Evolutionary conservation across 306 rosid species (phyloP).

Genomic region (Cicer pinnatifidum): DNA sequence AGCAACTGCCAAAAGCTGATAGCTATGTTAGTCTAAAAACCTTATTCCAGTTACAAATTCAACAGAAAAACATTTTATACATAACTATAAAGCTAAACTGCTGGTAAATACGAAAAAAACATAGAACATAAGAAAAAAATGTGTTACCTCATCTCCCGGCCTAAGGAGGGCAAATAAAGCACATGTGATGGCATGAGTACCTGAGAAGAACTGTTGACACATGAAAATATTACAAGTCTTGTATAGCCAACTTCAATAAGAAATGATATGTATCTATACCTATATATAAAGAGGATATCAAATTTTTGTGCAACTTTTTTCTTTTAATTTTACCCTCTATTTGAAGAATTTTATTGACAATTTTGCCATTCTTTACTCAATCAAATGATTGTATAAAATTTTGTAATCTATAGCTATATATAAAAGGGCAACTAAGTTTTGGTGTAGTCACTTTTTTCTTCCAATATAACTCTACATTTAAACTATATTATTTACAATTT

Average conservation of each 20-base stretch:
- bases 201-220: constrained; percentile 85
- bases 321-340: too few species aligned
- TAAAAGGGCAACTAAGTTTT: too few species aligned
- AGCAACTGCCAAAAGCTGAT: constrained; percentile 97
- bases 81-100: constrained; percentile 12
- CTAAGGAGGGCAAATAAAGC: constrained; percentile 82
- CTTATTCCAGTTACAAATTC: constrained; percentile 35
- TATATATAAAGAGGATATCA: too few species aligned
- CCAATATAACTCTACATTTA: too few species aligned
- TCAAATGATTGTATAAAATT: too few species aligned
- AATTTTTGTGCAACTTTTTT: too few species aligned
- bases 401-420: too few species aligned
- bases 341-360: too few species aligned
- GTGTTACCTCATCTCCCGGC: constrained; percentile 93
- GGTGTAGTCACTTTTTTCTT: too few species aligned
- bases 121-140: constrained; percentile 28
- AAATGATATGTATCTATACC: not conserved
- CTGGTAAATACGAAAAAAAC: constrained; percentile 37
- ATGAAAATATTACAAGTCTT: constrained; percentile 39
- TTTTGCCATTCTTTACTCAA: too few species aligned
- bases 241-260: constrained; percentile 4
- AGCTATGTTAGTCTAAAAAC: constrained; percentile 58
- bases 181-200: constrained; percentile 94
- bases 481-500: too few species aligned
- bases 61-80: constrained; percentile 2